phyloP scores from a whole-genome alignment of 371 early-diverging fungal genomes.

The Fennellomyces sp. region DNA sequence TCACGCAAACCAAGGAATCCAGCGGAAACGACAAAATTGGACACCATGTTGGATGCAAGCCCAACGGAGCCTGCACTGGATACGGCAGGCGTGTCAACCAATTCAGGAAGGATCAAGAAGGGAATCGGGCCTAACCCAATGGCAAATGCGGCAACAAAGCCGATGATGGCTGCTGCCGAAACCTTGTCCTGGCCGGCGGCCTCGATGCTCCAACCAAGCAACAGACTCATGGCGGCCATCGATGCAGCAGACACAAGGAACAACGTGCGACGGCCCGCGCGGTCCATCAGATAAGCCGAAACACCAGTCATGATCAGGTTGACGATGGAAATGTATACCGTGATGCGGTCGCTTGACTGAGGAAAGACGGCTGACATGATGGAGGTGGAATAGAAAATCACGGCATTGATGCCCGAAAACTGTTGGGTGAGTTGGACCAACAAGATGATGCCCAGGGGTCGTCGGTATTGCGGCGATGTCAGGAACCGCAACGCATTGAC shows the following conservation, averaged over 20 bases:
- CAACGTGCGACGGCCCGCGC: slow-evolving; percentile 78
- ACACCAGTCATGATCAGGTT: slow-evolving; percentile 77
- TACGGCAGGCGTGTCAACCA: slow-evolving; percentile 75
- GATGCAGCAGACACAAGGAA: slow-evolving; percentile 67
- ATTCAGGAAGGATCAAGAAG: slow-evolving; percentile 83
- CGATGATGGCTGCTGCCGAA: slow-evolving; percentile 70
- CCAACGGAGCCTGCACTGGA: slow-evolving; percentile 74
- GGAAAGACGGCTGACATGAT: slow-evolving; percentile 74
- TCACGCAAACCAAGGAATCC: slow-evolving; percentile 64
- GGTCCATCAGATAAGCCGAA: slow-evolving; percentile 79
- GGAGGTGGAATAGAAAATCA: slow-evolving; percentile 85
- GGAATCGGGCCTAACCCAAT: slow-evolving; percentile 91
- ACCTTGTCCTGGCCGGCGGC: slow-evolving; percentile 44
- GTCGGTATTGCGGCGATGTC: slow-evolving; percentile 52
- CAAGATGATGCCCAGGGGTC: slow-evolving; percentile 68
- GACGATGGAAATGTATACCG: slow-evolving; percentile 75
- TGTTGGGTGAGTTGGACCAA: slow-evolving; percentile 82
- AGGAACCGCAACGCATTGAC: slow-evolving; percentile 49
- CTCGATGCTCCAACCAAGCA: slow-evolving; percentile 67
- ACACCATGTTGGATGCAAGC: slow-evolving; percentile 73
- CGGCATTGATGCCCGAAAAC: slow-evolving; percentile 93
- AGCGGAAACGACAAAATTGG: slow-evolving; percentile 72
- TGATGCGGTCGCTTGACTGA: slow-evolving; percentile 63
- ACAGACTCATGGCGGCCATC: slow-evolving; percentile 60
- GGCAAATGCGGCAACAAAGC: slow-evolving; percentile 86